A percentile compares a stretch with the other conserved stretches of the same genome.
Evolutionary conservation across 176 grass and related monocot species (phyloP).

Genomic region (Ensete ventricosum): DNA sequence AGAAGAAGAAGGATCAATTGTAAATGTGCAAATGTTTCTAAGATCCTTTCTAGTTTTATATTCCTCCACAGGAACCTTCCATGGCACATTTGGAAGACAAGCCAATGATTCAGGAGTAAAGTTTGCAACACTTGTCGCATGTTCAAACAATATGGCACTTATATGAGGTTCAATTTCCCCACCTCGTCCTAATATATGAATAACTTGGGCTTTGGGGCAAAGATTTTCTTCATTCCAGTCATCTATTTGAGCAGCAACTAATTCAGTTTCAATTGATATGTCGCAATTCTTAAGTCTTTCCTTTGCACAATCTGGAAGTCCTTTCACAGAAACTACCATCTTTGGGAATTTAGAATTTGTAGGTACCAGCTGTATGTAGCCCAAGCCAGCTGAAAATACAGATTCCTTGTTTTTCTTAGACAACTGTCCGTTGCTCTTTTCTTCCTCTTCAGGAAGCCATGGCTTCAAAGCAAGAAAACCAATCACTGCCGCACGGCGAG

Average conservation of each 20-base stretch:
- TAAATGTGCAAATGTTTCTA: conserved; percentile 61
- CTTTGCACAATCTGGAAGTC: conserved; percentile 51
- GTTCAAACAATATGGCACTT: conserved; percentile 79
- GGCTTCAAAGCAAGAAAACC: conserved; percentile 68
- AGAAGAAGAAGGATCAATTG: conserved; percentile 78
- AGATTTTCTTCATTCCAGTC: conserved; percentile 70
- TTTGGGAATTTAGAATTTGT: conserved; percentile 69
- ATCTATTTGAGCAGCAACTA: conserved; percentile 74
- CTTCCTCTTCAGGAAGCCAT: conserved; percentile 35
- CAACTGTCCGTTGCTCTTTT: conserved; percentile 23
- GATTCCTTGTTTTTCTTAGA: conserved; percentile 35
- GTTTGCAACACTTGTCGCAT: conserved; percentile 45
- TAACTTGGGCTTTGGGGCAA: conserved; percentile 48
- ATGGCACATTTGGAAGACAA: conserved; percentile 48
- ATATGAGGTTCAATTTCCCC: conserved; percentile 73
- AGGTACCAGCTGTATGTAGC: conserved; percentile 42
- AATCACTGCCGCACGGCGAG: conserved; percentile 52
- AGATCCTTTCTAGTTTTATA: conserved; percentile 63
- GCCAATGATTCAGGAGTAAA: conserved; percentile 52
- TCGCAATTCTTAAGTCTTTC: conserved; percentile 51
- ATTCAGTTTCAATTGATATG: conserved; percentile 40
- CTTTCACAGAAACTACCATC: conserved; percentile 50
- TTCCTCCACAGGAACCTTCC: conserved; percentile 70
- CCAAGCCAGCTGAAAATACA: conserved; percentile 22
- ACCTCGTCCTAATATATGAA: conserved; percentile 58